Evolutionary conservation across 441 rosid genomes (phyloP).

Genomic region (Populus hybrid): DNA sequence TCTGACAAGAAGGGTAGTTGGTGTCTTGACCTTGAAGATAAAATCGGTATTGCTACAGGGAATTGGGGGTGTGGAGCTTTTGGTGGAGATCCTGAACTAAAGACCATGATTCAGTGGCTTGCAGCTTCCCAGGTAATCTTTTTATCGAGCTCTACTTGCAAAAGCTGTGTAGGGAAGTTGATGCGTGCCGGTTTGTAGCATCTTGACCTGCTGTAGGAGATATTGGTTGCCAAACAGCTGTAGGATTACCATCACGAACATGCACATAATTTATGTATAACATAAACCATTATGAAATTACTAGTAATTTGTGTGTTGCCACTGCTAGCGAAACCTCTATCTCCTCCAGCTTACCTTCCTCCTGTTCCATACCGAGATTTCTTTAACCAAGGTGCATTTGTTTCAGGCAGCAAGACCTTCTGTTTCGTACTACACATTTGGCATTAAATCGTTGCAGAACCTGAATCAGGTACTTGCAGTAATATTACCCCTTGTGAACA

Average conservation of each 20-base stretch:
- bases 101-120: constrained; percentile 90
- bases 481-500: not conserved
- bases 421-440: constrained; percentile 61
- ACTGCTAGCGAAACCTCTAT: not conserved
- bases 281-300: not conserved
- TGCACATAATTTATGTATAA: not conserved
- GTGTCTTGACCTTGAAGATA: constrained; percentile 35
- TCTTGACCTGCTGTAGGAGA: not conserved
- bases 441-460: constrained; percentile 44
- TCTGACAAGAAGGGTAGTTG: constrained; percentile 25
- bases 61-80: constrained; percentile 99
- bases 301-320: not conserved
- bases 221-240: not conserved
- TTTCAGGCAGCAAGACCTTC: constrained; percentile 78
- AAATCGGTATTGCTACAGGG: constrained; percentile 72
- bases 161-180: not conserved
- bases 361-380: not conserved
- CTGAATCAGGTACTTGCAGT: constrained; percentile 55
- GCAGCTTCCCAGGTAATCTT: constrained; percentile 84
- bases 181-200: not conserved
- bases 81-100: constrained; percentile 93
- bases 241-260: not conserved
- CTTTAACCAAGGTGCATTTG: not conserved
- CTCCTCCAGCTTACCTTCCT: not conserved
- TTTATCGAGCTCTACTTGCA: not conserved